Percentiles rank a stretch among this genome's conserved stretches.
Conservation (phyloP, 352 stramenopile genomes). For the Peronospora belbahrii region DNA sequence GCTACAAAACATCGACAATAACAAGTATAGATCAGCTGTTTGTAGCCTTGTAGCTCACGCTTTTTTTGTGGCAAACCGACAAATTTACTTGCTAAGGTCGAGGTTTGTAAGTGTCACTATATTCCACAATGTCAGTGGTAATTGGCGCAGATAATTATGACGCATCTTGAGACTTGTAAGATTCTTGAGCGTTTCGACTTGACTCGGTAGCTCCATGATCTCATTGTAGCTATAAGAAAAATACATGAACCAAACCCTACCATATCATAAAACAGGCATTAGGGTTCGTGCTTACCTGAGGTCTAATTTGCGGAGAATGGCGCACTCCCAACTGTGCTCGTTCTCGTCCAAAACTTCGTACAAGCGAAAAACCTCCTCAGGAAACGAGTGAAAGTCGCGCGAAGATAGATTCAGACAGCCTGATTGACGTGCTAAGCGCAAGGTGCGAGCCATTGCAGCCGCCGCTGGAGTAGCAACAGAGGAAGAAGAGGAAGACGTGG, state of each 20-base stretch:
- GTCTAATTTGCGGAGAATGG: conserved; percentile 58
- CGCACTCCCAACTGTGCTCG: conserved; percentile 69
- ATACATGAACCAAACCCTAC: not conserved
- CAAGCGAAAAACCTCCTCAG: conserved; percentile 48
- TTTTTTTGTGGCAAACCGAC: too few species aligned
- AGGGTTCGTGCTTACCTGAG: conserved; percentile 57
- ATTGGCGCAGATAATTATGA: conserved; percentile 47
- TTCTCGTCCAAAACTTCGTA: conserved; percentile 57
- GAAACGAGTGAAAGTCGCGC: conserved; percentile 42
- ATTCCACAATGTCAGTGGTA: conserved; percentile 53
- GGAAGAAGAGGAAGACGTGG: conserved; percentile 1
- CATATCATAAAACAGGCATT: too few species aligned
- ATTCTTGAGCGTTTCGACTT: conserved; percentile 42
- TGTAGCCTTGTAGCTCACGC: not conserved
- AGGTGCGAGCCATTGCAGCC: conserved; percentile 25
- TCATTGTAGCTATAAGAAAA: conserved; percentile 60
- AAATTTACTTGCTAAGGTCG: conserved; percentile 69
- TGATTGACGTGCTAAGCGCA: conserved; percentile 48
- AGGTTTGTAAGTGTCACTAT: conserved; percentile 51
- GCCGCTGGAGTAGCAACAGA: not conserved
- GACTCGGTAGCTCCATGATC: conserved; percentile 39
- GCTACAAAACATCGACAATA: conserved; percentile 26
- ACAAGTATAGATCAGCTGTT: not conserved
- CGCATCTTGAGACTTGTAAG: conserved; percentile 64
- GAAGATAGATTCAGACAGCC: conserved; percentile 61